phyloP scores from a whole-genome alignment of 768 basidiomycete genomes.

The Phylloporus sp. region DNA sequence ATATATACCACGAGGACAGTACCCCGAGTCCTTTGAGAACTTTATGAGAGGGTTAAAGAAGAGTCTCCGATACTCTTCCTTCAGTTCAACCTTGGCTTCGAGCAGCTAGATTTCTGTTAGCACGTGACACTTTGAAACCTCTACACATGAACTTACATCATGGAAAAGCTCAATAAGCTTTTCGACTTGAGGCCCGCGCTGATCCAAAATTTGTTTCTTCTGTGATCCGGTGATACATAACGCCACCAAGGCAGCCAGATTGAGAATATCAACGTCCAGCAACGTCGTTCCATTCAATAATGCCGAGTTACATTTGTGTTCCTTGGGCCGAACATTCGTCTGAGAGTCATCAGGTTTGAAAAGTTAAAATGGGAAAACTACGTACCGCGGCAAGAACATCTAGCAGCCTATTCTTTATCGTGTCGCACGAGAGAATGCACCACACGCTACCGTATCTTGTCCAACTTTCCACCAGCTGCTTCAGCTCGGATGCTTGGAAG shows the following conservation, averaged over 20 bases:
- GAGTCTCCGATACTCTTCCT: constrained; percentile 15
- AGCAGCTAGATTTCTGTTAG: constrained; percentile 19
- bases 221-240: constrained; percentile 8
- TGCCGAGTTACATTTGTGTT: constrained; percentile 23
- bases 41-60: constrained; percentile 17
- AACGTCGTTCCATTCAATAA: constrained; percentile 17
- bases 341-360: constrained; percentile 8
- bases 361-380: not conserved
- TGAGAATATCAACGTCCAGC: constrained; percentile 15
- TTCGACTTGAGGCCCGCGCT: not conserved
- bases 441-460: not conserved
- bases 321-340: constrained; percentile 3
- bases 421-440: constrained; percentile 13
- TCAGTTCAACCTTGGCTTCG: constrained; percentile 11
- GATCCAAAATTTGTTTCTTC: constrained; percentile 3
- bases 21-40: constrained; percentile 17
- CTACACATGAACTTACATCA: constrained; percentile 12
- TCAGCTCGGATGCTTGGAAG: constrained; percentile 2
- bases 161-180: constrained; percentile 24
- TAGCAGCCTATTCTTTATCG: constrained; percentile 11
- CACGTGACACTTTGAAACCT: not conserved
- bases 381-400: constrained; percentile 16
- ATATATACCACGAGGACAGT: constrained; percentile 17
- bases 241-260: constrained; percentile 16
- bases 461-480: constrained; percentile 10